phyloP scores from a whole-genome alignment of 306 rosid genomes.

The Hippophae gyantsensis region DNA sequence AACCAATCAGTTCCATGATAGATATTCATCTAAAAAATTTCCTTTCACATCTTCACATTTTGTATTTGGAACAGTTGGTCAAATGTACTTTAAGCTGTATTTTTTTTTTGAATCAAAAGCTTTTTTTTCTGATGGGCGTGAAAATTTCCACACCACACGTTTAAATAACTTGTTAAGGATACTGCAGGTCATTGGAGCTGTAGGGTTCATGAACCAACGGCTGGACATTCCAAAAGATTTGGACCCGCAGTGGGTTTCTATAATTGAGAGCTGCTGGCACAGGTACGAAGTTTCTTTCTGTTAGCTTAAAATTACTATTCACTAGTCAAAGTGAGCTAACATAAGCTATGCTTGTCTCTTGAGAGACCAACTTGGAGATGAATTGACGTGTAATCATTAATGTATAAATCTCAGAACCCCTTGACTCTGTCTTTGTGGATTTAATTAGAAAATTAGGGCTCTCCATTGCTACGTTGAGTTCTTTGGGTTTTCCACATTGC shows the following conservation, averaged over 20 bases:
- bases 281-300: slow-evolving; percentile 31
- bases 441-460: too few relatives aligned
- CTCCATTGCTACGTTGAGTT: too few relatives aligned
- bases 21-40: too few relatives aligned
- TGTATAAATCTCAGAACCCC: too few relatives aligned
- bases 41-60: too few relatives aligned
- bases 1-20: too few relatives aligned
- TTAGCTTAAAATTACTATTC: neutral
- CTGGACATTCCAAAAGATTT: slow-evolving; percentile 80
- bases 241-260: slow-evolving; percentile 77
- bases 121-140: neutral
- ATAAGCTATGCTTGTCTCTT: slow-evolving; percentile 9
- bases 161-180: slow-evolving; percentile 43
- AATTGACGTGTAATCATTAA: neutral
- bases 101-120: neutral
- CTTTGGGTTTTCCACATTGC: too few relatives aligned
- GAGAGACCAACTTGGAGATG: slow-evolving; percentile 6
- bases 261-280: slow-evolving; percentile 93
- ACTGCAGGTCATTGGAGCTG: slow-evolving; percentile 96
- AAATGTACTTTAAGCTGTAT: neutral
- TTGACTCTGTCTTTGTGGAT: too few relatives aligned
- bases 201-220: slow-evolving; percentile 94
- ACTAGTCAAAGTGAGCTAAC: slow-evolving; percentile 8
- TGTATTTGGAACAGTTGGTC: too few relatives aligned
- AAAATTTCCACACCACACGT: slow-evolving; percentile 16